phyloP scores from a whole-genome alignment of 164 flowering plant genomes.

The Warburgia ugandensis region DNA sequence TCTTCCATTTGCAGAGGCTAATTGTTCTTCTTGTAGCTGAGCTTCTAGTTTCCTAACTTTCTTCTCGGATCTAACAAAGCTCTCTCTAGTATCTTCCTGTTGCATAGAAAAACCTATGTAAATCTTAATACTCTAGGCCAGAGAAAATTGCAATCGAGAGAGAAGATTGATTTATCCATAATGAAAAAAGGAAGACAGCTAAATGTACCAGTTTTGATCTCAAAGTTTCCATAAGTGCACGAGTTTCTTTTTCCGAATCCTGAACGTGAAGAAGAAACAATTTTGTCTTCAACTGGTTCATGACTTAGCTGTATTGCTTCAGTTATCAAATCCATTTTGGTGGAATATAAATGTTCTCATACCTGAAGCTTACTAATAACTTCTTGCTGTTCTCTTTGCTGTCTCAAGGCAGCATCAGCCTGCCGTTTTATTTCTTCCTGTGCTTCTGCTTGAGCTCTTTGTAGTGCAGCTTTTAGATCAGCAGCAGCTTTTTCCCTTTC shows the following conservation, averaged over 20 bases:
- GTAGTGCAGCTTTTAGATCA: conserved; percentile 62
- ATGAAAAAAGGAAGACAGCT: neutral
- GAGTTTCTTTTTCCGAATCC: conserved; percentile 81
- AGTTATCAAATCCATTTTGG: neutral
- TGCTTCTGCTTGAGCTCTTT: conserved; percentile 68
- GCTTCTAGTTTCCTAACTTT: conserved; percentile 79
- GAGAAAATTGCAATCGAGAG: too few species aligned
- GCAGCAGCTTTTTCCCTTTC: conserved; percentile 78
- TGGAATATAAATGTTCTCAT: conserved; percentile 3
- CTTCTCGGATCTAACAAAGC: conserved; percentile 73
- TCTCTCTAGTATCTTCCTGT: conserved; percentile 86
- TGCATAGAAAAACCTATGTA: conserved; percentile 5
- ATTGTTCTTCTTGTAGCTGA: conserved; percentile 61
- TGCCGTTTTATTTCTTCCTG: conserved; percentile 66
- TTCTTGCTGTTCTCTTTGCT: conserved; percentile 79
- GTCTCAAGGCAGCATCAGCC: conserved; percentile 51
- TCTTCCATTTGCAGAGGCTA: conserved; percentile 35
- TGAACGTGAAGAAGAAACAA: conserved; percentile 17
- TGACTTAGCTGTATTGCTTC: neutral
- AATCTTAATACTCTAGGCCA: too few species aligned
- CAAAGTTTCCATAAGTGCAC: conserved; percentile 60
- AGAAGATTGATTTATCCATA: conserved; percentile 6
- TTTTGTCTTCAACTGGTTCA: neutral
- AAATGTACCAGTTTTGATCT: conserved; percentile 70
- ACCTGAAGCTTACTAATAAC: conserved; percentile 90